Base-by-base conservation (phyloP, 2,329 filamentous ascomycete genomes). In the Fusarium sp. region DNA sequence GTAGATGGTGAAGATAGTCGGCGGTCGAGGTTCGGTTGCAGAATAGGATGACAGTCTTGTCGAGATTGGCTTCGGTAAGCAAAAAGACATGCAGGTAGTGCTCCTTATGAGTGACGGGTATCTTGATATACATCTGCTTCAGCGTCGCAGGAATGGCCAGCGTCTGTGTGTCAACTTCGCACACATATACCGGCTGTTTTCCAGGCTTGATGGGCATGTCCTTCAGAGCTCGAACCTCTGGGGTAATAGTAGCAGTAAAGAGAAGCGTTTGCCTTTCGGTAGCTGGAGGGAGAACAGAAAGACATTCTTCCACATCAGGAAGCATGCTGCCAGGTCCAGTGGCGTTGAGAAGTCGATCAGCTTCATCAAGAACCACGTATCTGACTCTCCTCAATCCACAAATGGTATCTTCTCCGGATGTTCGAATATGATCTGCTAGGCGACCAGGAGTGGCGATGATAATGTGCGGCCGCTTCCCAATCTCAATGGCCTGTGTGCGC, bases 241-340 rank as follows among this genome's bases (percentile, higher is more conserved):
- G 90, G 0, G 96, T 98, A 42, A 99, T 90, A 3, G 96, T 99
- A 18, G 96, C 96, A 11, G 96, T 99, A 82, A 99, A 99, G 5
- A 99, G 88, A 18, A 97, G 88, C 1, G 95, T 99, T 79, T 99
- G 94, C n/a, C 96, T 88, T 75, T 93, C 85, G 3, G 86, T 82
- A 7, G 93, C 88, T 1, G 92, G 89, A 1, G 96, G 96, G 1
- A 99, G 86, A 3, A 91, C 90, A 4, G 89, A 90, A 6, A 99
- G 85, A 76, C 94, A 98, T 65, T 93, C 93, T 77, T 97, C 93
- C 3, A 99, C 89, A 75, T 98, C 96, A 7, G 93, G 92, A n/a
- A 98, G 85, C 94, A 98, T 98, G 80, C 91, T 94, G 26, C 94
- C 95, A 20, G 88, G 86, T 1, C 88, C 89, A 49, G 89, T 88